Percentiles rank a stretch among this genome's conserved stretches.
These are phyloP conservation scores for Pythium aristosporum DNA, from an alignment of 352 stramenopile species.

Conservation along the genomic window DNA sequence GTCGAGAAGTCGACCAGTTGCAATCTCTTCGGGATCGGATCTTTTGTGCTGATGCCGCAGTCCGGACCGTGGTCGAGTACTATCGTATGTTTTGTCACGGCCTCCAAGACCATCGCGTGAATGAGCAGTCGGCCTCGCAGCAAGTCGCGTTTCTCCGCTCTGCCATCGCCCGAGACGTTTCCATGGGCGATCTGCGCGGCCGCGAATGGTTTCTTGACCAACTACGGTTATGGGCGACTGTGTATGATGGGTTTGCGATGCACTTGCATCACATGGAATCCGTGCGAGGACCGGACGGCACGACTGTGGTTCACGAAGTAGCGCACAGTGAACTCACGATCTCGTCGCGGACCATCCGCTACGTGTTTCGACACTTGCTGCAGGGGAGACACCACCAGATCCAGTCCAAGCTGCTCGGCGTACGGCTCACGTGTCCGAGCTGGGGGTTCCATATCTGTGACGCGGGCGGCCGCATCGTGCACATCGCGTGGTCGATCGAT, in stretches of 20 bases:
- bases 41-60: background rate
- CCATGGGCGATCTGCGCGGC: background rate
- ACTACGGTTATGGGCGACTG: background rate
- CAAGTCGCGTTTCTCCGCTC: background rate
- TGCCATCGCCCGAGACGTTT: background rate
- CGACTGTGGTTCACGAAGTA: background rate
- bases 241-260: background rate
- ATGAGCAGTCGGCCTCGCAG: background rate
- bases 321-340: background rate
- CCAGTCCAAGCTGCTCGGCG: background rate
- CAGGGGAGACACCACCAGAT: background rate
- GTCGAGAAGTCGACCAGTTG: background rate
- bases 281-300: background rate
- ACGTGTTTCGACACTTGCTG: conserved; percentile 1
- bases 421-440: background rate
- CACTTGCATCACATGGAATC: background rate
- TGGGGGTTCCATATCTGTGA: background rate
- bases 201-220: background rate
- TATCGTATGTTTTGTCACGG: background rate
- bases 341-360: background rate
- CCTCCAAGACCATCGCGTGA: background rate
- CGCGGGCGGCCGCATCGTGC: background rate
- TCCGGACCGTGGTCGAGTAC: background rate
- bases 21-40: background rate
- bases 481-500: background rate